Base-by-base conservation (phyloP, 2,329 filamentous ascomycete species). In the Neobulgaria alba region DNA sequence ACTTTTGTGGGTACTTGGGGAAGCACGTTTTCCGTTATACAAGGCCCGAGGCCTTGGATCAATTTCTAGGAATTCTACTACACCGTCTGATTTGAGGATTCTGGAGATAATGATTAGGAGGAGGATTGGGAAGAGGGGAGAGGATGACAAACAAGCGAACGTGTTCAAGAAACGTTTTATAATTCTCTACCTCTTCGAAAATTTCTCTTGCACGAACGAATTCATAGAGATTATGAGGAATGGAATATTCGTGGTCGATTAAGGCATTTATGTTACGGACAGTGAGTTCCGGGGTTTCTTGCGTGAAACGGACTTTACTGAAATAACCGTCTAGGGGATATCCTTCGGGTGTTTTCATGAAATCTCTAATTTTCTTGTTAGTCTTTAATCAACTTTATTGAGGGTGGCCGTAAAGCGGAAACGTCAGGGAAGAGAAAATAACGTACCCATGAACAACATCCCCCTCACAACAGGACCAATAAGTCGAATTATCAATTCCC, bases 21-120 rank as follows among this genome's bases (percentile, higher is more conserved):
- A 36, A 15, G 32, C 23, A 26, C 23, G 9, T 34, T 29, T 5
- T 38, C 32, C 14, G 33, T 39, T 4, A 12, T 19, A 15, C 20
- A 38, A 29, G 3, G 37, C 41, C 18, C 57, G 50, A 14, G 56
- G 57, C 36, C 56, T 42, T 15, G 53, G 50, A 37, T 59, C 56
- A 21, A 58, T 41, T 37, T 59, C 56, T 3, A 56, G 36, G 20
- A 59, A 58, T 38, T 59, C 56, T 14, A 59, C 49, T 26, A 59
- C 52, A 7, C 55, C 57, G 34, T 51, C 54, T n/a, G 55, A 54
- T 19, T 57, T 49, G 3, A 58, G 46, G 14, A 57, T 44, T 29
- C 47, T 52, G 21, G 4, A 16, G 4, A 17, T 40, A 10, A 38
- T 23, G 18, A 34, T 12, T 12, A n/a, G 12, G 19, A 4, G 12